Base-by-base conservation (phyloP, 2,329 filamentous ascomycete genomes). In the Apiospora marii region DNA sequence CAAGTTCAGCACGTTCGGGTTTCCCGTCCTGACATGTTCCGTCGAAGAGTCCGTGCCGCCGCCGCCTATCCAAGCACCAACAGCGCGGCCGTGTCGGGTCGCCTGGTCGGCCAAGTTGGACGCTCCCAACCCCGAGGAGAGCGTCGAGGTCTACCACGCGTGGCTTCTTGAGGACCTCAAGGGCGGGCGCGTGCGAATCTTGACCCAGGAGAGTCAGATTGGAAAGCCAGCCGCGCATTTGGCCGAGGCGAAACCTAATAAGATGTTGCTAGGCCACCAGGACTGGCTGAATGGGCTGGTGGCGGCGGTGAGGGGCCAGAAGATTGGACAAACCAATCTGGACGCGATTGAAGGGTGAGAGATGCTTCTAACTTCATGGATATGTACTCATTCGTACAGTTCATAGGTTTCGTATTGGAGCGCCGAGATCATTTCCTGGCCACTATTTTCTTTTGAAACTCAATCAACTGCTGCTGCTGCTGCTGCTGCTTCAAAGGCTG, bases 121-220 rank as follows among this genome's bases (percentile, higher is more conserved):
- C 14, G 34, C 58, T 64, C 58, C 58, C 22, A 24, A 24, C 34
- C 58, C 58, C 19, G 64, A 74, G 12, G 69, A 49, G 4, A 69
- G 69, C 0, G 27, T 78, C 27, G 76, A 79, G 19, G 75, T 80
- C 10, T 80, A 80, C 64, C 79, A 80, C 74, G 79, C 74, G 24
- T 75, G 73, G 79, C 72, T 80, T n/a, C 74, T 80, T 24, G 78
- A 80, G 74, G 76, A 79, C 27, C 68, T 78, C 53, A 74, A 78
- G 24, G 78, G 77, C 61, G 76, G 77, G 5, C 74, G 75, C 16
- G 79, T 80, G 43, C 72, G 78, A 13, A 77, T 80, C 37, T 48
- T 79, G 72, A 80, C 78, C 4, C 79, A 80, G 72, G 79, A 80
- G 70, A 78, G 77, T 46, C 79, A 80, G 67, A 76, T 80, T 51